Conservation (phyloP, 2,329 filamentous ascomycete species). For the Sclerotinia glacialis region DNA sequence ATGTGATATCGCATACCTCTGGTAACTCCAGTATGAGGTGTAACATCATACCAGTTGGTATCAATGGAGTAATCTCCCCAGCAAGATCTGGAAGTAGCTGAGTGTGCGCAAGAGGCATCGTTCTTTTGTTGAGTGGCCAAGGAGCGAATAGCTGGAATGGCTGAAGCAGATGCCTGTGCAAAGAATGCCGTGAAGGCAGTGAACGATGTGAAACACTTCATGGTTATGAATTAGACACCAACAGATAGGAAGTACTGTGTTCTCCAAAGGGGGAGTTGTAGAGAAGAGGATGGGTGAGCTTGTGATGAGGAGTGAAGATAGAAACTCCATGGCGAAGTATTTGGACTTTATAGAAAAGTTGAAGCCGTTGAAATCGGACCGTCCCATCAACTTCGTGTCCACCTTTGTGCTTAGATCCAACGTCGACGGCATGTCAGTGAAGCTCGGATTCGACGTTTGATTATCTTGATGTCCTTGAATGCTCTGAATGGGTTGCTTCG, state of each 20-base stretch:
- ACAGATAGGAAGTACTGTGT: neutral
- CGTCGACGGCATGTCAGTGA: neutral
- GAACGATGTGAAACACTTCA: conserved; percentile 34
- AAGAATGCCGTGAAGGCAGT: conserved; percentile 28
- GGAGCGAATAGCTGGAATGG: conserved; percentile 28
- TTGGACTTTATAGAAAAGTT: conserved; percentile 11
- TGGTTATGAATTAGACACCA: conserved; percentile 21
- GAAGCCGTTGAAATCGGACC: neutral
- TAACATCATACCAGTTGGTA: conserved; percentile 36
- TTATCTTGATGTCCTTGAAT: neutral
- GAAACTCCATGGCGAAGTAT: neutral
- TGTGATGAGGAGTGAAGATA: conserved; percentile 7
- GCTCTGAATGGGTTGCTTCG: conserved; percentile 4
- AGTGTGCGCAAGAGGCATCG: conserved; percentile 32
- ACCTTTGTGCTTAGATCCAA: neutral
- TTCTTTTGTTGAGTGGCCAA: conserved; percentile 23
- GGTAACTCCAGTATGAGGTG: conserved; percentile 37
- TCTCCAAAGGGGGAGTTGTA: neutral
- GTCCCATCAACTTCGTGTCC: neutral
- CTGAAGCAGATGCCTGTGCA: conserved; percentile 28
- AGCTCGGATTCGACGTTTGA: neutral
- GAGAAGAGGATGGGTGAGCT: conserved; percentile 4
- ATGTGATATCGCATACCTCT: conserved; percentile 31
- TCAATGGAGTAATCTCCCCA: conserved; percentile 39
- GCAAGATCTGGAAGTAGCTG: conserved; percentile 37